phyloP scores from a whole-genome alignment of 1,139 yeast species.

The Saccharomyces hybrid region DNA sequence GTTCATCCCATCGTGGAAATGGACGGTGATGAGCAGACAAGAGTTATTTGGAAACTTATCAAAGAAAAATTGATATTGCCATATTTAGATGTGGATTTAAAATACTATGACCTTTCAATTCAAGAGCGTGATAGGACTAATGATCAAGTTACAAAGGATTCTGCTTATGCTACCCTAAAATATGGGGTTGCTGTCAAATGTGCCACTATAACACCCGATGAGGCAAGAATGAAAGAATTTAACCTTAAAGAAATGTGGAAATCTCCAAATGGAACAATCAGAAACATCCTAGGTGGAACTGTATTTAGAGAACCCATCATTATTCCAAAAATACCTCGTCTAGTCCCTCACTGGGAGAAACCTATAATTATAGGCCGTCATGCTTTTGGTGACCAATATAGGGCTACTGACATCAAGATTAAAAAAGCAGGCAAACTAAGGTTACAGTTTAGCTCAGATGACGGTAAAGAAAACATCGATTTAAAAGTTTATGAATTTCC shows the following conservation, averaged over 20 bases:
- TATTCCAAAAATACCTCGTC: constrained; percentile 75
- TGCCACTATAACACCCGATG: constrained; percentile 96
- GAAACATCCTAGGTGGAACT: constrained; percentile 89
- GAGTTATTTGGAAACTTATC: constrained; percentile 83
- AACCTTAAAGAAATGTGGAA: constrained; percentile 90
- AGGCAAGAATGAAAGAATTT: constrained; percentile 85
- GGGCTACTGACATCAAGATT: constrained; percentile 75
- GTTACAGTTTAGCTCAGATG: constrained; percentile 67
- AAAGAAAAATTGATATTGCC: constrained; percentile 76
- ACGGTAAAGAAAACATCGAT: constrained; percentile 51
- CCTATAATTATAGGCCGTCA: constrained; percentile 95
- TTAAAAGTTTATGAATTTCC: constrained; percentile 58
- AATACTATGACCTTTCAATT: constrained; percentile 84
- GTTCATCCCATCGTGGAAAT: constrained; percentile 84
- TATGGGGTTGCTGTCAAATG: constrained; percentile 90
- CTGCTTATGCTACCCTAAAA: constrained; percentile 81
- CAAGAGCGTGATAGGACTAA: constrained; percentile 77
- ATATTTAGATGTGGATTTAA: constrained; percentile 74
- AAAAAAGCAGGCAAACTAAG: constrained; percentile 73
- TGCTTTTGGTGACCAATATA: constrained; percentile 93
- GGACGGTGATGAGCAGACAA: constrained; percentile 94
- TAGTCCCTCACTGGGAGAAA: constrained; percentile 87
- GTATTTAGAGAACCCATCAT: constrained; percentile 95
- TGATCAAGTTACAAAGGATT: constrained; percentile 79
- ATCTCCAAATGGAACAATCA: constrained; percentile 91